These are phyloP conservation scores for Citrullus colocynthis DNA, from an alignment of 306 rosid genomes.

Conservation along the genomic window DNA sequence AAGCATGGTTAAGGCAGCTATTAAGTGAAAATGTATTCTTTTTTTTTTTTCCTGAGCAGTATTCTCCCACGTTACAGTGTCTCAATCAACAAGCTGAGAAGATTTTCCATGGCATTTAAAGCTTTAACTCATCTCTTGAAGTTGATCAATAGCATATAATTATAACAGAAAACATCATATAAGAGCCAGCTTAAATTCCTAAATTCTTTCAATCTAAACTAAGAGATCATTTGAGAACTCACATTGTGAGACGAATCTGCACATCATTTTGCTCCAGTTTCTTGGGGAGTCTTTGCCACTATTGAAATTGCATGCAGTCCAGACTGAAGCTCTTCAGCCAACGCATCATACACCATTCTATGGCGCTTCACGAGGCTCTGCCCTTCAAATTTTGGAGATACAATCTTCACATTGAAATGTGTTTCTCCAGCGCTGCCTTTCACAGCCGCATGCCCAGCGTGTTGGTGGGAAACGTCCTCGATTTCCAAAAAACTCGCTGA, in stretches of 20 bases:
- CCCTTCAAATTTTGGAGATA: slow-evolving; percentile 62
- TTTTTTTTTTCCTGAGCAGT: neutral
- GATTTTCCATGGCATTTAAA: neutral
- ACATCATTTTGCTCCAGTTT: slow-evolving; percentile 9
- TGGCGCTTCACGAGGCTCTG: slow-evolving; percentile 53
- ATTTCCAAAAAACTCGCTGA: slow-evolving; percentile 55
- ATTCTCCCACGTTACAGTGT: neutral
- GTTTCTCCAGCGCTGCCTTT: slow-evolving; percentile 37
- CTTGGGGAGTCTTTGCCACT: slow-evolving; percentile 44
- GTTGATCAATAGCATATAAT: neutral
- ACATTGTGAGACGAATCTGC: neutral
- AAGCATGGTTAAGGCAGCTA: neutral
- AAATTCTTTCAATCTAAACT: neutral
- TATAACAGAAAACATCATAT: neutral
- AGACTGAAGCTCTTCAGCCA: slow-evolving; percentile 50
- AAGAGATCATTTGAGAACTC: neutral
- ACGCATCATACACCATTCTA: slow-evolving; percentile 43
- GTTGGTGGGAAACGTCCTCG: slow-evolving; percentile 84
- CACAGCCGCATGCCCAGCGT: slow-evolving; percentile 73
- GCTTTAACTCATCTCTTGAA: neutral
- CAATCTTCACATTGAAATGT: slow-evolving; percentile 67
- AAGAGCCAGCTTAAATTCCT: neutral
- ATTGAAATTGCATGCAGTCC: slow-evolving; percentile 54
- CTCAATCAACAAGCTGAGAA: neutral
- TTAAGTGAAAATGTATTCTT: too few species aligned